Evolutionary conservation across 140 eudicot species (phyloP), one percentile per base, ranked within the genome.

Genomic region (Artemisia princeps): DNA sequence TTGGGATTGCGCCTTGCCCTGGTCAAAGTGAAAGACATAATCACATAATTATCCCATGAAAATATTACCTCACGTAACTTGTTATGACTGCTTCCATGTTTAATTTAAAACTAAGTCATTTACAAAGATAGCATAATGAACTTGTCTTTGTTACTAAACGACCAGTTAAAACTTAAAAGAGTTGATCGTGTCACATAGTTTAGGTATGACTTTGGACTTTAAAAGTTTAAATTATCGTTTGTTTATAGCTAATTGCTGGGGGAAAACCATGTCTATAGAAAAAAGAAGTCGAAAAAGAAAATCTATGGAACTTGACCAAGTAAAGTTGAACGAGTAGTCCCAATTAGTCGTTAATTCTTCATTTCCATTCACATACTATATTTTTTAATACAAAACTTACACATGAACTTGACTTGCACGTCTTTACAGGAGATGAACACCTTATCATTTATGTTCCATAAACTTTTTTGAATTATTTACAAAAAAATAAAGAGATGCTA

Each of bases 221-320:
- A 23, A 23, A 23, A 23, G 24, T 23, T 23, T 45, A 42, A 13
- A 50, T 28, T 4, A 17, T 69, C 45, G 66, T 62, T 62, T 48
- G 24, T 69, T 51, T n/a, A 61, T 62, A 44, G 23, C 71, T 44
- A 61, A 62, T 55, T 56, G 75, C 69, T 55, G 80, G 80, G 55
- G 63, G 62, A 64, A 69, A 62, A 76, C 76, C 80, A 76, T 55
- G 37, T 6, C 59, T 4, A 23, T n/a, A 7, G 28, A 48, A 13
- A 8, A 0, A 33, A 65, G 1, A 1, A 37, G 13, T 0, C 10
- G 50, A 57, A 1, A 42, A 44, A 17, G 13, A 17, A 52, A 3
- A 14, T 50, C 15, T 10, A 40, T n/a, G 20, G 48, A 3, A 20
- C 2, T 4, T 54, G 23, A 63, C 67, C 80, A 62, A 15, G 65